Evolutionary conservation across 75 land plant genomes (phyloP).

Genomic region (Picea sitchensis): DNA sequence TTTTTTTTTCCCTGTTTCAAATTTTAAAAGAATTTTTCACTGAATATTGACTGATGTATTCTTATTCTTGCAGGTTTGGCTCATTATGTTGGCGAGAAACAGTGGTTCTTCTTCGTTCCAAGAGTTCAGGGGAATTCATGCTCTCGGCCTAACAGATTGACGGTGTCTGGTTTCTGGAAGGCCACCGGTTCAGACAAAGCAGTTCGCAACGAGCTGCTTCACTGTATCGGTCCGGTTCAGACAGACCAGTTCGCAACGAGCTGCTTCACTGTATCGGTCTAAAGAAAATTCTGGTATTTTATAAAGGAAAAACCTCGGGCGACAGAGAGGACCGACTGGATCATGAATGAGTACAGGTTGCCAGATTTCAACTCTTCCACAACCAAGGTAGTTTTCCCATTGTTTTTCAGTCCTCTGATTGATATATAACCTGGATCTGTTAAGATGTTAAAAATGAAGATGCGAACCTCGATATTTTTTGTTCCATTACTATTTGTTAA

Average conservation of each 20-base stretch:
- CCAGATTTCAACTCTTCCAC: background rate
- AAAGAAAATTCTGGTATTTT: slow-evolving; percentile 8
- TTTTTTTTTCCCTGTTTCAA: too few relatives aligned
- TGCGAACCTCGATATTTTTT: too few relatives aligned
- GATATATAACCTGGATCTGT: too few relatives aligned
- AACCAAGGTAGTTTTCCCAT: background rate
- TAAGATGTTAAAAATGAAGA: too few relatives aligned
- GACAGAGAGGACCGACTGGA: background rate
- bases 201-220: too few relatives aligned
- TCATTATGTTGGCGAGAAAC: background rate
- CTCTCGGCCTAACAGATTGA: background rate
- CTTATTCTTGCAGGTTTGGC: too few relatives aligned
- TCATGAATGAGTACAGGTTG: slow-evolving; percentile 9
- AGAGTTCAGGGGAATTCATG: background rate
- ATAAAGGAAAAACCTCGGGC: background rate
- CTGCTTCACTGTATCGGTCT: background rate
- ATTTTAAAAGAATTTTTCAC: too few relatives aligned
- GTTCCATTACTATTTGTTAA: too few relatives aligned
- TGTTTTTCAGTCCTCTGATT: too few relatives aligned
- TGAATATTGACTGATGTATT: too few relatives aligned
- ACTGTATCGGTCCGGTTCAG: background rate
- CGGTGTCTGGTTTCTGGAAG: slow-evolving; percentile 10
- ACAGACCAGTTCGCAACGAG: background rate
- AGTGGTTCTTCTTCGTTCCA: slow-evolving; percentile 1
- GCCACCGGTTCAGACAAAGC: background rate